Percentiles rank a stretch among this genome's conserved stretches.
These are phyloP conservation scores for Amanita molliuscula DNA, from an alignment of 768 basidiomycete species.

Conservation along the genomic window DNA sequence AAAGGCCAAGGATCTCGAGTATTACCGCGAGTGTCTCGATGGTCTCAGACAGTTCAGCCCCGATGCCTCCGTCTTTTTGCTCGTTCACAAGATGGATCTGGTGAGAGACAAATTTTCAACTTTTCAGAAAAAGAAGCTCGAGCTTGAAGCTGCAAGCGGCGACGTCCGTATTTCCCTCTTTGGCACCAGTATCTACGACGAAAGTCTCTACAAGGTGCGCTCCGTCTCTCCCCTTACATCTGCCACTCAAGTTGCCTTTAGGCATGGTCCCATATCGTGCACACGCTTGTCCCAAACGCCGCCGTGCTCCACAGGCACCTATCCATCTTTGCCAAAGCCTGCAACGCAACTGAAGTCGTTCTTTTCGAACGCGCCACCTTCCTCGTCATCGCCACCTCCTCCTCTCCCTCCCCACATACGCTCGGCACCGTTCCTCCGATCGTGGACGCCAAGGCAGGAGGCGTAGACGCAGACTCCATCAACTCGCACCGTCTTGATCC, in stretches of 20 bases:
- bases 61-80: conserved; percentile 77
- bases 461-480: conserved; percentile 15
- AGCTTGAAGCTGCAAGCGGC: conserved; percentile 60
- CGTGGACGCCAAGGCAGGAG: conserved; percentile 11
- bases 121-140: conserved; percentile 65
- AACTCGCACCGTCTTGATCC: conserved; percentile 42
- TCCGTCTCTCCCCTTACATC: conserved; percentile 1
- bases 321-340: conserved; percentile 75
- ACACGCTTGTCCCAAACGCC: conserved; percentile 93
- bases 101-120: conserved; percentile 51
- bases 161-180: conserved; percentile 61
- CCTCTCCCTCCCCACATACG: conserved; percentile 27
- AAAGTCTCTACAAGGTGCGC: conserved; percentile 83
- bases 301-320: conserved; percentile 83
- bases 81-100: conserved; percentile 98
- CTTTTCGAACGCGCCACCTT: conserved; percentile 97
- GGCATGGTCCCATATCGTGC: conserved; percentile 98
- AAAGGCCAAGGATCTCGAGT: conserved; percentile 77
- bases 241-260: conserved; percentile 17
- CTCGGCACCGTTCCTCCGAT: conserved; percentile 16
- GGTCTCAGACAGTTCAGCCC: conserved; percentile 72
- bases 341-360: conserved; percentile 87
- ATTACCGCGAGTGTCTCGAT: conserved; percentile 86
- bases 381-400: conserved; percentile 88
- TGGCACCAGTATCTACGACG: conserved; percentile 95